Base-by-base conservation (phyloP, 768 basidiomycete genomes). In the Amanita exitialis region DNA sequence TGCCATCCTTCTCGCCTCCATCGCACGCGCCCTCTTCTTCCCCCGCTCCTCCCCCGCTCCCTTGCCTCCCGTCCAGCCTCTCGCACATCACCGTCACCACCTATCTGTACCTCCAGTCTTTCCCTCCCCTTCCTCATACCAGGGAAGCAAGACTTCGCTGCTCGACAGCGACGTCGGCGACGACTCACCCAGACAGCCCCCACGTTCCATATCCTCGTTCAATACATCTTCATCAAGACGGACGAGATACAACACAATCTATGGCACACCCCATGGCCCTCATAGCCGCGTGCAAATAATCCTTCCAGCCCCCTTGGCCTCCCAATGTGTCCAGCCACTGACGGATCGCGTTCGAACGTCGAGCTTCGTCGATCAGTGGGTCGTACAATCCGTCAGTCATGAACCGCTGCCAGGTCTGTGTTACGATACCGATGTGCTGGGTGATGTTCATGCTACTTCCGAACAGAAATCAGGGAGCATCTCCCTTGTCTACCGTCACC, bases 201-300 rank as follows among this genome's bases (percentile, higher is more conserved):
- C 16, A n/a, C 20, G 57, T 32, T 69, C 65, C 3, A 58, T 64
- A 6, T 65, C 67, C 4, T 67, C 68, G 6, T 45, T 59, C 44
- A 47, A 54, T 44, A 55, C 58, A 4, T 60, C 54, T 20, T 41
- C 43, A 34, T 53, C 53, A 37, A 57, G 52, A 20, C 28, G 27
- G 9, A 23, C 51, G 18, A 46, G 43, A 20, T 67, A 67, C 34
- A 66, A 65, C 53, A 70, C 67, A 21, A 59, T 80, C 21, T 72
- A 77, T 15, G 83, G 83, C 30, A 63, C 74, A 1, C 84, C 86
- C 18, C 85, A 89, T 59, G 69, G 71, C 4, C 77, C 74, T 0
- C 74, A 77, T 52, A 82, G 72, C 60, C 73, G 73, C 49, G 65
- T 88, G 48, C 78, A 86, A 57, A 80, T 89, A 47, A 65, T 90